These are phyloP conservation scores for Colletotrichum liriopes DNA, from an alignment of 2,329 filamentous ascomycete genomes.

Conservation along the genomic window DNA sequence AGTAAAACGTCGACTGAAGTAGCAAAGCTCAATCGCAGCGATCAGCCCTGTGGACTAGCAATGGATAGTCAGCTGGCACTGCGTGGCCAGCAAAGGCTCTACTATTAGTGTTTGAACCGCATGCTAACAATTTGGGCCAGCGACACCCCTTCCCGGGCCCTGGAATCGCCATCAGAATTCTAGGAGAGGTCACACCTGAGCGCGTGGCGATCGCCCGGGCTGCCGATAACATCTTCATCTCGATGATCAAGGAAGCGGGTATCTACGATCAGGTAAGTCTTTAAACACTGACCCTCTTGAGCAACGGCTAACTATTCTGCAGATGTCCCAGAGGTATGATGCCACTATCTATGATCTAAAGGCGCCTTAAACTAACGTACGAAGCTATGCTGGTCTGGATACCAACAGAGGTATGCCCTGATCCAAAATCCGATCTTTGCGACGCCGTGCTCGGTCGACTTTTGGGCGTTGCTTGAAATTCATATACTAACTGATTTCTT, in stretches of 20 bases:
- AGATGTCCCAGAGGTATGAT: constrained; percentile 60
- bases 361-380: background rate
- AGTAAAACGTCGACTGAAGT: too few species aligned
- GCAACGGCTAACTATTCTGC: constrained; percentile 12
- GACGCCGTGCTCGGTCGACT: background rate
- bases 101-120: too few species aligned
- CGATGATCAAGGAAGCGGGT: constrained; percentile 80
- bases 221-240: constrained; percentile 85
- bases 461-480: background rate
- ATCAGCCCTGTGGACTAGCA: too few species aligned
- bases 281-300: background rate
- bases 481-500: constrained; percentile 8
- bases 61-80: too few species aligned
- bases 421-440: background rate
- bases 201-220: constrained; percentile 84
- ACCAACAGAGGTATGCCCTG: constrained; percentile 53
- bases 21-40: too few species aligned
- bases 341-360: too few species aligned
- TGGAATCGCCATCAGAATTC: constrained; percentile 81
- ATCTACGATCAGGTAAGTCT: constrained; percentile 73
- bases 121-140: background rate
- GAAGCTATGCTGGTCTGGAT: constrained; percentile 59
- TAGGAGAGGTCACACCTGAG: constrained; percentile 87
- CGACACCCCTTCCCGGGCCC: constrained; percentile 67
- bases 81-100: too few species aligned